phyloP scores from a whole-genome alignment of 2,329 filamentous ascomycete genomes.

The Aphanocladium album region DNA sequence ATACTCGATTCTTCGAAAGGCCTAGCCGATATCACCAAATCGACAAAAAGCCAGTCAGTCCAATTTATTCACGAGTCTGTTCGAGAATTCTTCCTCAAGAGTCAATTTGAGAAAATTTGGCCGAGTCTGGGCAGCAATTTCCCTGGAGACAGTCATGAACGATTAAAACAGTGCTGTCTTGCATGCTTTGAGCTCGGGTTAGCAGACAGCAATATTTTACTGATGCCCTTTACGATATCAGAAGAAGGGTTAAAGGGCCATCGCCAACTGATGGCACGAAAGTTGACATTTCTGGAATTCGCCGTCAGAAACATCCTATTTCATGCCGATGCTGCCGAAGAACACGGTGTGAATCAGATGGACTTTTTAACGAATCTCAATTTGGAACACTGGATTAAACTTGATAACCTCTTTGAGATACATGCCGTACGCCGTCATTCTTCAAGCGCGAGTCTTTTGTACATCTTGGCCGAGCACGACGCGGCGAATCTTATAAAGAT shows the following conservation, averaged over 20 bases:
- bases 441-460: slow-evolving; percentile 13
- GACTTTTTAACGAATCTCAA: not conserved
- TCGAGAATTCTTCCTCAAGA: slow-evolving; percentile 38
- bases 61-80: slow-evolving; percentile 50
- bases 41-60: slow-evolving; percentile 18
- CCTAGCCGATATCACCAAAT: slow-evolving; percentile 34
- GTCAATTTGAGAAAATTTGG: slow-evolving; percentile 21
- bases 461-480: slow-evolving; percentile 10
- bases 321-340: slow-evolving; percentile 16
- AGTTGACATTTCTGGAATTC: slow-evolving; percentile 17
- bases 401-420: not conserved
- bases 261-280: no score
- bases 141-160: slow-evolving; percentile 12
- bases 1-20: slow-evolving; percentile 40
- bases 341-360: not conserved
- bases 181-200: not conserved
- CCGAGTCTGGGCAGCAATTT: not conserved
- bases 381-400: not conserved
- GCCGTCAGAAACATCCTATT: slow-evolving; percentile 13
- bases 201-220: not conserved
- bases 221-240: no score
- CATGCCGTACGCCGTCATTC: not conserved
- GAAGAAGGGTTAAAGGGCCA: no score
- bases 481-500: not conserved
- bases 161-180: slow-evolving; percentile 16